These are phyloP conservation scores for Lignosus rhinocerotis DNA, from an alignment of 1,284 basidiomycete species.

Conservation along the genomic window DNA sequence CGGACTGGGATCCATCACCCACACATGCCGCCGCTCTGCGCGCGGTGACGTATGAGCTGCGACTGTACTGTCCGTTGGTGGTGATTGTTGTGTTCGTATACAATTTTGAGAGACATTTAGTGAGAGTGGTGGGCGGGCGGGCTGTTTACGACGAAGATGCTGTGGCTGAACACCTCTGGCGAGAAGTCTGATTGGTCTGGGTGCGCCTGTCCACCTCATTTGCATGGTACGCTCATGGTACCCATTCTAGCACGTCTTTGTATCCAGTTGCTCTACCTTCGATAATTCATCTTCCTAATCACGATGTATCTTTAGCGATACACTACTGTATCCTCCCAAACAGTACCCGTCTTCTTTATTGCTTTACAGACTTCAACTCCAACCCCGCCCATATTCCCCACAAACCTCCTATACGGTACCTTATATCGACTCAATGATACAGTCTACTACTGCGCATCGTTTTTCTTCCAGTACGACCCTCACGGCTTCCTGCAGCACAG, in stretches of 20 bases:
- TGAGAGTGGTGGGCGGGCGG: slow-evolving; percentile 43
- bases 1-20: slow-evolving; percentile 62
- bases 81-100: slow-evolving; percentile 55
- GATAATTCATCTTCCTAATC: slow-evolving; percentile 7
- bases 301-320: slow-evolving; percentile 10
- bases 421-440: slow-evolving; percentile 43
- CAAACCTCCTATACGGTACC: neutral
- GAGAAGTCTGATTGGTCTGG: slow-evolving; percentile 39
- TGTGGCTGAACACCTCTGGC: slow-evolving; percentile 51
- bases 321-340: slow-evolving; percentile 1
- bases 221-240: neutral
- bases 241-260: neutral
- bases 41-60: slow-evolving; percentile 56
- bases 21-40: slow-evolving; percentile 50
- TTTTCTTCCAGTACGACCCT: slow-evolving; percentile 56
- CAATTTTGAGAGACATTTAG: slow-evolving; percentile 57
- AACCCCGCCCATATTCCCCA: neutral
- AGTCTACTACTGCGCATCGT: slow-evolving; percentile 65
- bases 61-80: slow-evolving; percentile 56
- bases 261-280: neutral
- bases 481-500: slow-evolving; percentile 50
- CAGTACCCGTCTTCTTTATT: neutral
- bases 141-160: slow-evolving; percentile 44
- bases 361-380: neutral
- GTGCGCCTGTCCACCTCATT: neutral